Base-by-base conservation (phyloP, 176 grass and related monocot genomes). In the Eragrostis curvula region DNA sequence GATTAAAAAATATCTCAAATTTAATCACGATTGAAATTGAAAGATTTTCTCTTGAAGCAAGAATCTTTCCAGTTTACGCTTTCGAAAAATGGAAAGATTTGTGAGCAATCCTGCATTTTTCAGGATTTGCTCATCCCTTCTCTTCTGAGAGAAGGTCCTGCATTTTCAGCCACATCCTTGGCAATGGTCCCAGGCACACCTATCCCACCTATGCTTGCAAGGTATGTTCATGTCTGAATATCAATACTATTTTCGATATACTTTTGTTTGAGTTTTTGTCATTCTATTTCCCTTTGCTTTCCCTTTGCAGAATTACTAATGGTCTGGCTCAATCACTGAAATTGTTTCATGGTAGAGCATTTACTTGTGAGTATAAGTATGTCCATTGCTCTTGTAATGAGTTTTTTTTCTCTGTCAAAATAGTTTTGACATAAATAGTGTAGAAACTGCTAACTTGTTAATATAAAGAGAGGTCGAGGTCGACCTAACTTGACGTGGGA, bases 301-400 rank as follows among this genome's bases (percentile, higher is more conserved):
- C 60, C 24, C 64, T 73, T 75, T 88, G 45, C 85, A 98, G 96
- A 91, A 95, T 95, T 87, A 95, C 96, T 52, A 95, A 98, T 85
- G 92, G 92, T 65, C 45, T 93, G 62, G 68, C 73, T 79, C 88
- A 93, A 71, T 87, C 82, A 11, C 39, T 98, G 73, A 93, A 95
- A 50, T 86, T 91, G 75, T 91, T 98, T 78, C 48, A 91, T 86
- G 84, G 89, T 66, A 95, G 83, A 91, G 85, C 96, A 89, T 98
- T 98, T 88, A 95, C 87, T 63, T 95, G 92, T 80, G 92, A 98
- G 79, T 98, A 95, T 75, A 98, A 98, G 96, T 98, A 95, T 91
- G 96, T 76, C 59, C 16, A 46, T 82, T 87, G 70, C 80, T 82
- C 44, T 84, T 27, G 7, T 62, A 49, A 42, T 9, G 9, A 64